A percentile compares a stretch with the other conserved stretches of the same genome.
These are phyloP conservation scores for Pichia phayaonensis DNA, from an alignment of 805 yeast species.

Conservation along the genomic window DNA sequence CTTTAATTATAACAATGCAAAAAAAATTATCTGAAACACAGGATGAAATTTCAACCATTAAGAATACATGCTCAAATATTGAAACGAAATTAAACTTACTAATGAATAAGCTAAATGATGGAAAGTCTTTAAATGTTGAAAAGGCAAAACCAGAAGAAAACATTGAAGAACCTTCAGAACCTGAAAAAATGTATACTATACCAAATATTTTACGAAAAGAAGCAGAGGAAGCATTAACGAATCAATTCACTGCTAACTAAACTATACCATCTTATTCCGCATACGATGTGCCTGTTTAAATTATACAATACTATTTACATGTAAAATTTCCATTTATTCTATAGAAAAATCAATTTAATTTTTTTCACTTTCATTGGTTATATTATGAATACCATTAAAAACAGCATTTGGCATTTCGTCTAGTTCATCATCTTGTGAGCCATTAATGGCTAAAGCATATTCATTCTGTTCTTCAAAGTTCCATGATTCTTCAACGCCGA, in stretches of 20 bases:
- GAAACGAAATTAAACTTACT: conserved; percentile 29
- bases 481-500: conserved; percentile 19
- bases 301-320: background rate
- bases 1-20: conserved; percentile 68
- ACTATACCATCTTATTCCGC: no score
- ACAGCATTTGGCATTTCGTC: background rate
- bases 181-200: background rate
- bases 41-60: conserved; percentile 35
- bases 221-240: background rate
- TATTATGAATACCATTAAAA: background rate
- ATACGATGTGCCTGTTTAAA: no score
- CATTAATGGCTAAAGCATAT: conserved; percentile 9
- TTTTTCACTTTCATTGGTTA: background rate
- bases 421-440: background rate
- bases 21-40: conserved; percentile 42
- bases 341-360: background rate
- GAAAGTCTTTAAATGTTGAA: background rate
- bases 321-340: background rate
- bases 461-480: conserved; percentile 11
- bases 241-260: background rate
- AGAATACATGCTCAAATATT: conserved; percentile 33
- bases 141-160: background rate
- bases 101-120: background rate
- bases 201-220: background rate
- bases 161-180: background rate